A percentile compares a stretch with the other conserved stretches of the same genome.
These are phyloP conservation scores for Polyplosphaeria fusca DNA, from an alignment of 495 filamentous ascomycete species.

Conservation along the genomic window DNA sequence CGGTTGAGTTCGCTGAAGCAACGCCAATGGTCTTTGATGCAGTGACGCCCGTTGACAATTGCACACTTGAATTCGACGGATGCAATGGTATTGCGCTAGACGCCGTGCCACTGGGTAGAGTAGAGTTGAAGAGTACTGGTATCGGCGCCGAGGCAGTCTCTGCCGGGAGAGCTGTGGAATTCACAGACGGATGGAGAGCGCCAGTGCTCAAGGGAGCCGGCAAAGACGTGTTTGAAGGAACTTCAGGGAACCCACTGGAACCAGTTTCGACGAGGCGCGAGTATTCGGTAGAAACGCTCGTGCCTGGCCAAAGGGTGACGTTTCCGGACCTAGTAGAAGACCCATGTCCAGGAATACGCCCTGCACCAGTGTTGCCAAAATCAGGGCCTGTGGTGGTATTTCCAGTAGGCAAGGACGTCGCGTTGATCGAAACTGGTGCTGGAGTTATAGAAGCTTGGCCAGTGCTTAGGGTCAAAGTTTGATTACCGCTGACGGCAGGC, in stretches of 20 bases:
- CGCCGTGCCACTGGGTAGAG: background rate
- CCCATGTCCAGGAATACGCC: too few species aligned
- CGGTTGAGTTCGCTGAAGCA: background rate
- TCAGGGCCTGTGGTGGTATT: background rate
- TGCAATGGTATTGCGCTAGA: background rate
- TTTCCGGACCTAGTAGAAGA: too few species aligned
- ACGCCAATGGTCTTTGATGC: background rate
- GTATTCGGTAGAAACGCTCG: background rate
- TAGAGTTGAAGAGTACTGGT: background rate
- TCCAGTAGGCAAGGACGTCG: background rate
- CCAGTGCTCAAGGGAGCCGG: background rate
- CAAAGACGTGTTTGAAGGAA: background rate
- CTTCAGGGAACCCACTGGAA: constrained; percentile 1
- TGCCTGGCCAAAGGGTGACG: constrained; percentile 2
- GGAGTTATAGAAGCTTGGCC: background rate
- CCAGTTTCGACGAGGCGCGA: background rate
- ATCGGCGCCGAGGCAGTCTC: background rate
- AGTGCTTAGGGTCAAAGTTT: background rate
- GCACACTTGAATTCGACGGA: background rate
- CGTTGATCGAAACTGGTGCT: background rate
- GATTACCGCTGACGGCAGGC: too few species aligned
- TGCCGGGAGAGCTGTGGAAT: background rate
- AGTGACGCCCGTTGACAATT: background rate
- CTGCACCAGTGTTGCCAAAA: background rate
- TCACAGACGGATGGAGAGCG: background rate